A percentile compares a stretch with the other conserved stretches of the same genome.
These are phyloP conservation scores for Phalaenopsis hybrid DNA, from an alignment of 116 monocot species.

Conservation along the genomic window DNA sequence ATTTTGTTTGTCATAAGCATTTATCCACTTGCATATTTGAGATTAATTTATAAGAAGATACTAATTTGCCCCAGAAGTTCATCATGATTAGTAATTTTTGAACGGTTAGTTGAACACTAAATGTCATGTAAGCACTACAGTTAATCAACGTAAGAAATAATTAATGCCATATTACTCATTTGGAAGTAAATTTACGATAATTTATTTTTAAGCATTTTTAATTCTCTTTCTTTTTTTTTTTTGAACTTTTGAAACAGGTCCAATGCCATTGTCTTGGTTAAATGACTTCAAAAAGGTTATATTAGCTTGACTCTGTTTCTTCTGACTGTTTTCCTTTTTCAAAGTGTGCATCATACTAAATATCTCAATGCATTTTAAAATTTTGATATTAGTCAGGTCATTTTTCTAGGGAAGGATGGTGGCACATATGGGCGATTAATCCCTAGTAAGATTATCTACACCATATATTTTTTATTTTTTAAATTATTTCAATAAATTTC, in stretches of 20 bases:
- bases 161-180: background rate
- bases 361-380: background rate
- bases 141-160: background rate
- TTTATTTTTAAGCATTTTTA: background rate
- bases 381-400: constrained; percentile 28
- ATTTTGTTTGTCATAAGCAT: background rate
- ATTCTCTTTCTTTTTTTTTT: background rate
- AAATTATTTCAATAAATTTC: background rate
- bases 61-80: background rate
- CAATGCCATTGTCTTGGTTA: constrained; percentile 54
- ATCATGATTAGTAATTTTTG: background rate
- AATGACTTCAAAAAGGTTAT: constrained; percentile 60
- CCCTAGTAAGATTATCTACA: constrained; percentile 26
- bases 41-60: background rate
- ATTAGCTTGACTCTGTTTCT: background rate
- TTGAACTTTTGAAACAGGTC: constrained; percentile 39
- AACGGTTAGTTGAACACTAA: background rate
- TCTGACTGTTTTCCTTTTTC: background rate
- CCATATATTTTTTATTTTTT: background rate
- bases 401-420: constrained; percentile 56
- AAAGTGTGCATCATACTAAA: background rate
- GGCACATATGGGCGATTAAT: constrained; percentile 54
- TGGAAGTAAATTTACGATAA: background rate
- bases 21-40: background rate
- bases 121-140: background rate